Percentiles rank a stretch among this genome's conserved stretches.
phyloP scores from a whole-genome alignment of 805 yeast genomes.

The Schizosaccharomyces lindneri region DNA sequence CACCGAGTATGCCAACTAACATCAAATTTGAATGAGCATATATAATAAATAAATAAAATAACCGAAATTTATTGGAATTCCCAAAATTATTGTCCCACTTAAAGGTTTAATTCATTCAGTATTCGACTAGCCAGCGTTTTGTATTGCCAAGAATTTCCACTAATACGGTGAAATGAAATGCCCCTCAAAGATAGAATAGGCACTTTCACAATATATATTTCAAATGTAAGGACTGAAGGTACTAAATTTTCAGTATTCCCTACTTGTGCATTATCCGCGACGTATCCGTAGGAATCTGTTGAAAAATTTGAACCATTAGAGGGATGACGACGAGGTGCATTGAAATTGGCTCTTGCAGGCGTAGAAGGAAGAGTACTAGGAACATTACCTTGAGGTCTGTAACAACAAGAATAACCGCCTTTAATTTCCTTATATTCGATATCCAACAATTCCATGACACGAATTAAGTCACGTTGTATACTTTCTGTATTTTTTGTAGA shows the following conservation, averaged over 20 bases:
- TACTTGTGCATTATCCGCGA: not conserved
- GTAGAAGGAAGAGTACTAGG: not conserved
- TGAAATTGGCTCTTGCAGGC: not conserved
- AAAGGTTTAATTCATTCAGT: conserved; percentile 43
- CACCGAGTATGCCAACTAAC: no score
- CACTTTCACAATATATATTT: conserved; percentile 75
- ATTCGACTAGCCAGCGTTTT: conserved; percentile 74
- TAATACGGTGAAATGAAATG: conserved; percentile 76
- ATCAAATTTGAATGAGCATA: no score
- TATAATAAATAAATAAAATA: not conserved
- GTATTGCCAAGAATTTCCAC: conserved; percentile 89
- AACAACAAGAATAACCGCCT: conserved; percentile 79
- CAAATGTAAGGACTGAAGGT: conserved; percentile 54
- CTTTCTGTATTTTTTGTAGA: conserved; percentile 78
- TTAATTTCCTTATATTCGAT: conserved; percentile 70
- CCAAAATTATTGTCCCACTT: conserved; percentile 5
- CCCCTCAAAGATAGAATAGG: conserved; percentile 79
- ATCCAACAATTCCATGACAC: conserved; percentile 48
- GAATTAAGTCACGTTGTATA: conserved; percentile 60
- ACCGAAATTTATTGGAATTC: not conserved
- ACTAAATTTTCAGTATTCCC: not conserved
- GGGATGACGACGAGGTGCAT: conserved; percentile 5
- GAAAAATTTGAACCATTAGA: not conserved
- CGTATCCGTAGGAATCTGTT: not conserved
- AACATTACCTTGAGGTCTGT: conserved; percentile 16